Conservation (phyloP, 208 protist genomes). For the Trypanosoma melophagium region DNA sequence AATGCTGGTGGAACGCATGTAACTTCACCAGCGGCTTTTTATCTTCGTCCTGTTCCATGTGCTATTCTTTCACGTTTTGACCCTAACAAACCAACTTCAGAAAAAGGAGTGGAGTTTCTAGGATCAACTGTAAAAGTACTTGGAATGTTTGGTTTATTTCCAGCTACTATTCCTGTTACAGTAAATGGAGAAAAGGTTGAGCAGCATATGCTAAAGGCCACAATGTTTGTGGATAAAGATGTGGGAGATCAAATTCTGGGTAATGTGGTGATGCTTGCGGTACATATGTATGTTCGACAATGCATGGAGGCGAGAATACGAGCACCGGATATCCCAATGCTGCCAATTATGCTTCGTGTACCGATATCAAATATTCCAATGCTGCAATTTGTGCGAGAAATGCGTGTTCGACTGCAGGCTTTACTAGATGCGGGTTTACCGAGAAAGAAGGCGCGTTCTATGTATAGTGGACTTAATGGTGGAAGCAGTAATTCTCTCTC, state of each 20-base stretch:
- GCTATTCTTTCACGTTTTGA: conserved; percentile 69
- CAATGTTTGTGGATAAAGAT: conserved; percentile 85
- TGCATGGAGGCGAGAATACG: conserved; percentile 58
- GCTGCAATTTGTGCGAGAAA: conserved; percentile 79
- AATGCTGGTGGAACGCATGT: conserved; percentile 38
- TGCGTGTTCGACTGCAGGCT: conserved; percentile 60
- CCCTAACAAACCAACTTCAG: conserved; percentile 34
- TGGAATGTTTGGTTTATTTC: conserved; percentile 81
- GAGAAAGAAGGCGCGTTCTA: conserved; percentile 30
- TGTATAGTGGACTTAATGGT: conserved; percentile 42
- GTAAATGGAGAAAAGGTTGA: conserved; percentile 34
- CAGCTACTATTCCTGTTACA: conserved; percentile 36
- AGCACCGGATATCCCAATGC: conserved; percentile 53
- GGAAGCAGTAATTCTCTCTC: neutral
- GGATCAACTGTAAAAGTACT: conserved; percentile 65
- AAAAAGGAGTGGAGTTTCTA: conserved; percentile 53
- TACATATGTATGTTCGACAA: conserved; percentile 80
- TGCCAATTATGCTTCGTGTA: conserved; percentile 56
- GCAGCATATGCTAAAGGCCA: conserved; percentile 74
- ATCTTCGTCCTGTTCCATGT: conserved; percentile 72
- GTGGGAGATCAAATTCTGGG: conserved; percentile 81
- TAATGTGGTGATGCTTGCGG: conserved; percentile 73
- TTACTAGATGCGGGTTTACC: conserved; percentile 65
- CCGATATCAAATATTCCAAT: conserved; percentile 77
- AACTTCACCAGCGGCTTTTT: conserved; percentile 56